Conservation (phyloP, 2,329 filamentous ascomycete species). For the Hymenoscyphus albidus region DNA sequence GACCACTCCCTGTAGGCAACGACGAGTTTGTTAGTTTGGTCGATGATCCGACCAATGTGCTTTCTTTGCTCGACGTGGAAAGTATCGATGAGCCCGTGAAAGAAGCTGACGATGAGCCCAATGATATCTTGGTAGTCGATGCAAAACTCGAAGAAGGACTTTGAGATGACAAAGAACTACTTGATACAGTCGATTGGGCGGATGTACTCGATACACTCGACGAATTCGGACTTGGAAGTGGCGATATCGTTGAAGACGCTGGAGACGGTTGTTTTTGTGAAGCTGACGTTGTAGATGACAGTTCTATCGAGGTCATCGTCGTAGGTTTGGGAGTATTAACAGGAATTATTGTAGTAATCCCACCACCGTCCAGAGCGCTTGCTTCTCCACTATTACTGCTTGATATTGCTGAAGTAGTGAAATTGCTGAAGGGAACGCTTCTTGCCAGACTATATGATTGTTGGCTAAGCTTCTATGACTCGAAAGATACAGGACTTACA, state of each 20-base stretch:
- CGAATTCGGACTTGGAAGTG: neutral
- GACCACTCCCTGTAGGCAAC: neutral
- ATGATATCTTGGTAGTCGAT: neutral
- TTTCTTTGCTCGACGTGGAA: neutral
- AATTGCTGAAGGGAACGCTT: neutral
- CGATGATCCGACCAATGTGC: neutral
- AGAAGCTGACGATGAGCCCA: neutral
- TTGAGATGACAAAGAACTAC: constrained; percentile 1
- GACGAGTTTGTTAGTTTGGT: neutral
- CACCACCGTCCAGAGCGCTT: neutral
- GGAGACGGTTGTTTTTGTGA: neutral
- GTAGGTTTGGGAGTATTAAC: neutral
- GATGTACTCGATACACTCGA: neutral
- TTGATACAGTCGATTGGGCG: neutral
- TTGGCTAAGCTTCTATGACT: constrained; percentile 1
- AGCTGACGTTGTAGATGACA: neutral
- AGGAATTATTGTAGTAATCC: neutral
- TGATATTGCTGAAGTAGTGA: neutral
- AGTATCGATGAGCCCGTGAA: neutral
- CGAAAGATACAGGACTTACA: constrained; percentile 17
- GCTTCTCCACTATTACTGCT: neutral
- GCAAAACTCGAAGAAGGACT: neutral
- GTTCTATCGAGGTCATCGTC: neutral
- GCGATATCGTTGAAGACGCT: neutral
- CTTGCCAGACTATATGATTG: constrained; percentile 1